phyloP scores from a whole-genome alignment of 352 stramenopile species.

The Thalassiosira hispida region DNA sequence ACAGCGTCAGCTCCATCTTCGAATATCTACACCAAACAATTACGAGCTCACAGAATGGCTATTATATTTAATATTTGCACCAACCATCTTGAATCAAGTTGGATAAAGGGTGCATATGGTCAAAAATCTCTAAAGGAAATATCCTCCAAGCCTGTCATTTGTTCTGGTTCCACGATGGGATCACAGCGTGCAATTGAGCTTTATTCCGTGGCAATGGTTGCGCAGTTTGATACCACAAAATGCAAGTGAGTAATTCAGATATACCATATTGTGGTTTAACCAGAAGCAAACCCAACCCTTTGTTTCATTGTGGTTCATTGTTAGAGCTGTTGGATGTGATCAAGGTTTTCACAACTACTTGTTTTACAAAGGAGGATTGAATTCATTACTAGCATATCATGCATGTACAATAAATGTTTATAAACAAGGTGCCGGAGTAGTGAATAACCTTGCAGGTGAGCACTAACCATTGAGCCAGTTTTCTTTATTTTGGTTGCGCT shows the following conservation, averaged over 20 bases:
- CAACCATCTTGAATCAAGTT: no score
- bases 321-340: slow-evolving; percentile 62
- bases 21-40: no score
- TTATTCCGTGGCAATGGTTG: slow-evolving; percentile 59
- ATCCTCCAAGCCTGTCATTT: slow-evolving; percentile 65
- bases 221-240: slow-evolving; percentile 61
- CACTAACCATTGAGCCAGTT: no score
- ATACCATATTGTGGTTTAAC: no score
- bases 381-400: neutral
- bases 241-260: slow-evolving; percentile 19
- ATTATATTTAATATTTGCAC: no score
- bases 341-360: slow-evolving; percentile 79
- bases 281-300: no score
- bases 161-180: slow-evolving; percentile 68
- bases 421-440: slow-evolving; percentile 70
- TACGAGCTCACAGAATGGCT: no score
- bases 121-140: slow-evolving; percentile 36
- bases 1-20: no score
- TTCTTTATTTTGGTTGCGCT: no score
- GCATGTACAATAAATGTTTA: slow-evolving; percentile 48
- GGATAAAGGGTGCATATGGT: slow-evolving; percentile 60
- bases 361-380: slow-evolving; percentile 50
- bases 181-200: slow-evolving; percentile 62
- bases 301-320: no score
- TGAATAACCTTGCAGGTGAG: slow-evolving; percentile 81